Evolutionary conservation across 352 stramenopile genomes (phyloP), one percentile per base, ranked within the genome.

Genomic region (Stramenopiles sp.): DNA sequence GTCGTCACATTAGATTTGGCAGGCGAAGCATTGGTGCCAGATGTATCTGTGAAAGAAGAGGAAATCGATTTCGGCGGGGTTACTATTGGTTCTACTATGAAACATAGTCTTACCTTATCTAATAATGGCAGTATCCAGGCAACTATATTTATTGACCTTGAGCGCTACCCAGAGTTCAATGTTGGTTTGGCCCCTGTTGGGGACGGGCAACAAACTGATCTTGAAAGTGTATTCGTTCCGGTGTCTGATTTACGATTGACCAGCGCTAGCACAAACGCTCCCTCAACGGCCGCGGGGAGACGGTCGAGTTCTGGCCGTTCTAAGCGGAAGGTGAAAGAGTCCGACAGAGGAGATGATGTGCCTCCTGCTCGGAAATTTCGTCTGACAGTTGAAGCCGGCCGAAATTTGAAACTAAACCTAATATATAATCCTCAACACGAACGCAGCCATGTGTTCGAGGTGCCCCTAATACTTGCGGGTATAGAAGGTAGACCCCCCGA

Each of bases 101-200:
- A 83, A 1, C 81, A 82, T 0, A 74, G 84, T 0, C 48, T 96
- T 0, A 84, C 85, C 0, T 37, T 96, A 0, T 81, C 85, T 34
- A 96, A 96, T 76, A 80, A 82, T 34, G 88, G 84, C 31, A 76
- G 77, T 3, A 94, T 96, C n/a, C 25, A 85, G 0, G 87, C 89
- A 0, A 84, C 80, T 18, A 79, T 96, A 1, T n/a, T 85, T 0
- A 77, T 95, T 0, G 86, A 95, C 74, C 76, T 96, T 3, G 75
- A 49, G 1, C 81, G 79, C 0, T 53, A 76, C 32, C 75, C 82
- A 2, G 87, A 93, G 73, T 93, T 93, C 68, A 68, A 83, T 0
- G 74, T 93, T 1, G 78, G 80, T 0, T 84, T 87, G 1, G 84
- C 85, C 0, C 71, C 79, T 53, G 43, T 25, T 25, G 43, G 43